Evolutionary conservation across 345 rosid genomes (phyloP).

Genomic region (Euphorbia tirucalli): DNA sequence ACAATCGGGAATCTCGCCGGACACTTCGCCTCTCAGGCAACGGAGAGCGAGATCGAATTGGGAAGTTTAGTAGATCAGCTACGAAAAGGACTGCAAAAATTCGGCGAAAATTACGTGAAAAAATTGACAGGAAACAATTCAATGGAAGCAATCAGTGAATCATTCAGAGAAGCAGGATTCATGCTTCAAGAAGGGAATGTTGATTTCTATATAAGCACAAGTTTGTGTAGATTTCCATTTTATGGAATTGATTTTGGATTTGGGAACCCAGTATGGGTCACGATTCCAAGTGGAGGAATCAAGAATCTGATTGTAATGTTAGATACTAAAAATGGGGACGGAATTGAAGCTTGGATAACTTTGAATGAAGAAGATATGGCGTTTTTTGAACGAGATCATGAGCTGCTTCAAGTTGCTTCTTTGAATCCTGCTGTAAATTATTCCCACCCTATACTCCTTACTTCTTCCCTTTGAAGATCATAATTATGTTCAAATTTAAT

Average conservation of each 20-base stretch:
- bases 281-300: conserved; percentile 24
- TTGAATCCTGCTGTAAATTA: conserved; percentile 28
- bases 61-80: conserved; percentile 23
- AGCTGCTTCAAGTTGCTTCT: conserved; percentile 39
- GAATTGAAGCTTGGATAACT: conserved; percentile 49
- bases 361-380: conserved; percentile 41
- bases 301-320: conserved; percentile 26
- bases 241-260: conserved; percentile 39
- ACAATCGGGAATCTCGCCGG: conserved; percentile 18
- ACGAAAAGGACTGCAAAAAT: conserved; percentile 17
- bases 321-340: conserved; percentile 37
- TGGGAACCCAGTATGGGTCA: conserved; percentile 48
- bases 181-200: background rate
- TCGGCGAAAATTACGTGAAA: conserved; percentile 3
- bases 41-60: conserved; percentile 20
- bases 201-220: conserved; percentile 23
- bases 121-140: conserved; percentile 12
- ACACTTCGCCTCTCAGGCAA: conserved; percentile 6
- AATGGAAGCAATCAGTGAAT: background rate
- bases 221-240: conserved; percentile 24
- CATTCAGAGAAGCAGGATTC: conserved; percentile 1
- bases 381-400: conserved; percentile 35
- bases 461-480: conserved; percentile 7
- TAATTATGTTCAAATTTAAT: too few relatives aligned
- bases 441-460: background rate